Conservation (phyloP, 2,329 filamentous ascomycete genomes). For the Hypoxylon sp. region DNA sequence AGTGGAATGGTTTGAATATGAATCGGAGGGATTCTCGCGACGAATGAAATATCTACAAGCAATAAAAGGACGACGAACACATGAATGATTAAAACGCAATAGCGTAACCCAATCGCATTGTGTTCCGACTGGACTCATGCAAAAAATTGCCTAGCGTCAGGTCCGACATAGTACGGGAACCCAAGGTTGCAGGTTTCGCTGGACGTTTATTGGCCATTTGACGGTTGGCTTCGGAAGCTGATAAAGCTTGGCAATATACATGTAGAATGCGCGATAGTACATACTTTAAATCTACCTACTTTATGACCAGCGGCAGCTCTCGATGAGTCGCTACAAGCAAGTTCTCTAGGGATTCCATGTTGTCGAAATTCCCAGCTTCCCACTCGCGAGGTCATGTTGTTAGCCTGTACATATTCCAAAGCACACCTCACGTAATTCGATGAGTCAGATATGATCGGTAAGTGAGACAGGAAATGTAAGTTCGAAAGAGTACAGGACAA, state of each 20-base stretch:
- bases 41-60: slow-evolving; percentile 5
- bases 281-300: background rate
- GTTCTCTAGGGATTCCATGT: no score
- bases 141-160: slow-evolving; percentile 32
- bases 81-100: slow-evolving; percentile 15
- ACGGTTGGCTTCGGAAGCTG: background rate
- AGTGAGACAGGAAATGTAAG: background rate
- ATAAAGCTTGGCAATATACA: slow-evolving; percentile 14
- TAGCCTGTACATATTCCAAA: background rate
- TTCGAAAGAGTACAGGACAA: background rate
- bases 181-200: slow-evolving; percentile 2
- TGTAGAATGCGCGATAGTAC: no score
- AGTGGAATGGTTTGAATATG: background rate
- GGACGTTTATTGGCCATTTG: slow-evolving; percentile 11
- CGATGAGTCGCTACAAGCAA: background rate
- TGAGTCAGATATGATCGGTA: background rate
- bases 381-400: background rate
- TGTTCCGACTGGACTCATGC: slow-evolving; percentile 2
- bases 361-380: no score
- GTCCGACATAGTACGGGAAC: slow-evolving; percentile 7
- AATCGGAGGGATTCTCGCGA: background rate
- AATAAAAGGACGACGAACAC: slow-evolving; percentile 20
- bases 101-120: slow-evolving; percentile 26
- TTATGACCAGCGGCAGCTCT: background rate
- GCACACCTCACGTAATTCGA: background rate